A percentile compares a stretch with the other conserved stretches of the same genome.
These are phyloP conservation scores for Triangularia setosa DNA, from an alignment of 2,329 filamentous ascomycete species.

Conservation along the genomic window DNA sequence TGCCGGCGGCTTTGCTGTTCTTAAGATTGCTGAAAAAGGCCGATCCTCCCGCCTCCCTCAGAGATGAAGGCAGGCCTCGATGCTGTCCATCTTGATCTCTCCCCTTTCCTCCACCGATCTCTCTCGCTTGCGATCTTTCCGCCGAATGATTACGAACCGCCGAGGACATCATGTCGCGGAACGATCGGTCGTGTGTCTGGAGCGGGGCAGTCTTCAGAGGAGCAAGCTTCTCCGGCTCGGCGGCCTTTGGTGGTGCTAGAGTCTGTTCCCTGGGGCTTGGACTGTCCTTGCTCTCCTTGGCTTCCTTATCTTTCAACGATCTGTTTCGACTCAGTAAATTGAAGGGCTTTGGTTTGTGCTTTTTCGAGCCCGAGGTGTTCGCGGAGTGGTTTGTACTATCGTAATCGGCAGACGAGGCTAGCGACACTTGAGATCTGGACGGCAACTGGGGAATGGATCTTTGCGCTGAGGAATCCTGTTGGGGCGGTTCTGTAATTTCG, in stretches of 20 bases:
- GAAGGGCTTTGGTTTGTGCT: slow-evolving; percentile 54
- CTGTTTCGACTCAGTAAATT: slow-evolving; percentile 48
- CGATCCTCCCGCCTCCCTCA: slow-evolving; percentile 57
- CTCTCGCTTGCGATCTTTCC: slow-evolving; percentile 55
- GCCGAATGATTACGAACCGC: slow-evolving; percentile 66
- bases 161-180: slow-evolving; percentile 64
- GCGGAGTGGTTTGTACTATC: slow-evolving; percentile 33
- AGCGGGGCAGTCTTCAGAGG: slow-evolving; percentile 61
- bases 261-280: slow-evolving; percentile 25
- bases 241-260: slow-evolving; percentile 29
- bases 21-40: slow-evolving; percentile 71
- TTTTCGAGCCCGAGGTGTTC: slow-evolving; percentile 39
- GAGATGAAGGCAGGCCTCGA: slow-evolving; percentile 49
- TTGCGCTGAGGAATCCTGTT: slow-evolving; percentile 21
- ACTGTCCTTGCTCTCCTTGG: slow-evolving; percentile 38
- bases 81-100: slow-evolving; percentile 45
- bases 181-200: slow-evolving; percentile 60
- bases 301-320: slow-evolving; percentile 51
- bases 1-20: slow-evolving; percentile 70
- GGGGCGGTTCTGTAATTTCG: slow-evolving; percentile 28
- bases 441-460: slow-evolving; percentile 31
- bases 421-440: slow-evolving; percentile 50
- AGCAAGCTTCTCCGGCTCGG: slow-evolving; percentile 39
- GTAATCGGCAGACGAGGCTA: slow-evolving; percentile 47
- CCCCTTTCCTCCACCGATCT: slow-evolving; percentile 41